Evolutionary conservation across 176 grass and related monocot genomes (phyloP), one percentile per base, ranked within the genome.

Genomic region (Triticum dicoccoides): DNA sequence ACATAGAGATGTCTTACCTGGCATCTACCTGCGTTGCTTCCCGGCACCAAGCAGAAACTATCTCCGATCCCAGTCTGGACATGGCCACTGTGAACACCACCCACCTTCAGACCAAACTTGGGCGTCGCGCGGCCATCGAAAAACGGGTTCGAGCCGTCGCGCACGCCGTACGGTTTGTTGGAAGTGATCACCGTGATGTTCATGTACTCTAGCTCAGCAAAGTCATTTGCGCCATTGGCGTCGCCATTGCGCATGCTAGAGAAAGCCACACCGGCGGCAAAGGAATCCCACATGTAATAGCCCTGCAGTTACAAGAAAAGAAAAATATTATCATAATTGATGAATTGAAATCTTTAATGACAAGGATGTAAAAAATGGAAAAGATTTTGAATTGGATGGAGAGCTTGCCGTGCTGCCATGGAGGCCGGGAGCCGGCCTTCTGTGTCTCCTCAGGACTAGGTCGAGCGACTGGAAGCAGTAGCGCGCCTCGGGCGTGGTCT

Each of bases 211-310:
- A 96, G 91, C 63, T 91, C 89, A 1, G 94, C 62, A 81, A 93
- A 93, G 7, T 96, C 94, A 88, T 96, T 96, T 54, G 52, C 82
- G 3, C 91, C 94, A 14, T 86, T 10, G 10, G 67, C 70, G 5
- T 91, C 67, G 3, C 73, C 89, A 44, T 88, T 88, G 21, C 86
- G 79, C 89, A 96, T 91, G 79, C 90, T 91, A 18, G 91, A 93
- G 61, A 91, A 20, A 1, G 89, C 91, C 11, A 93, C 85, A 4
- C 94, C 91, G 23, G 91, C 79, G 20, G 80, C 73, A 41, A 96
- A 96, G 21, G 89, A 89, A 78, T 96, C 94, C 94, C 94, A 96
- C 89, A 96, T 86, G 79, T 93, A 96, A 64, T 77, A 90, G 73
- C 84, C 87, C 94, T 96, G 85, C 37, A 64, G 58, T 82, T 47